Evolutionary conservation across 176 grass and related monocot genomes (phyloP), one percentile per base, ranked within the genome.

Genomic region (Cocos nucifera): DNA sequence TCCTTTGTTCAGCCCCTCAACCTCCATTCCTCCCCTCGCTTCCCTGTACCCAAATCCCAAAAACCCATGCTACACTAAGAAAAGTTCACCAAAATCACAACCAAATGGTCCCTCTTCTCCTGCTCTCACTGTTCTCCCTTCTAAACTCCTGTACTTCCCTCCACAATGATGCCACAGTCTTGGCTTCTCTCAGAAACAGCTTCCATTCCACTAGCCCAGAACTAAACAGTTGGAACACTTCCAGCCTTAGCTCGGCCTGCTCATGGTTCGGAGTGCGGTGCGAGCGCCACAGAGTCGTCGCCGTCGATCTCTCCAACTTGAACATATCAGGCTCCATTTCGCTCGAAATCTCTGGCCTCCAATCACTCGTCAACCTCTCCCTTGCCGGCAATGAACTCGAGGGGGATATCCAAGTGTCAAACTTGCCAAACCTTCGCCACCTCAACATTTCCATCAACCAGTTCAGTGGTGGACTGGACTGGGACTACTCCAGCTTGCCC

Each of bases 381-480:
- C 74, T 99, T n/a, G 77, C 94, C 6, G 79, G 84, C 52, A 99
- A 93, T 57, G 75, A 77, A 51, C 84, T 99, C 10, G 79, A 64
- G 3, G 94, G 94, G 1, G 3, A 59, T 10, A 56, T 93, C 23
- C 4, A 19, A 53, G 49, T 59, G 15, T 64, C 82, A 19, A 18
- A 30, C 4, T 62, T 93, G 17, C 88, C 79, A 4, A 69, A 22
- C 4, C 87, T 99, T 23, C 69, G 79, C 15, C 57, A 57, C 63
- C 25, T 93, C n/a, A 89, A 99, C 69, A 72, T 99, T 22, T 93
- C 88, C 19, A 69, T 30, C 20, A 99, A 99, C 66, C 77, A 81
- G 63, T 84, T 99, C 21, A 57, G 59, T 63, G 79, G 85, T 54
- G 54, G 52, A 28, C 56, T 98, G 44, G 82, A 86, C n/a, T 99